Conservation (phyloP, 768 basidiomycete species). For the Leccinum subgranulosum region DNA sequence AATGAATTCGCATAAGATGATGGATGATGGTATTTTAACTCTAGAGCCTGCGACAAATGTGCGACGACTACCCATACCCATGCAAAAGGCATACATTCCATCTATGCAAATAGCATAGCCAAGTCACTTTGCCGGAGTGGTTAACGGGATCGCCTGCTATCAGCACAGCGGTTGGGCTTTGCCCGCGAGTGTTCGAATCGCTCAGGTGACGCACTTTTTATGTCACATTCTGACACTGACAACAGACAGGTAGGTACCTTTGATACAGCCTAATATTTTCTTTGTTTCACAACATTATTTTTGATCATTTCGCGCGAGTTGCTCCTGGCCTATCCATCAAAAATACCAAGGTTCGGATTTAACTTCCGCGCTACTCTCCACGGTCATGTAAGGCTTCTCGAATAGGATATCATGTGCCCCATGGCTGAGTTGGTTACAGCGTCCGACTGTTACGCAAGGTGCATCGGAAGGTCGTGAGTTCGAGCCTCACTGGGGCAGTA, state of each 20-base stretch:
- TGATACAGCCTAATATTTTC: background rate
- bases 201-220: conserved; percentile 51
- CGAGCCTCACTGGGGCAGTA: conserved; percentile 64
- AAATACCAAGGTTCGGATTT: no score
- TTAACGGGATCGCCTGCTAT: conserved; percentile 85
- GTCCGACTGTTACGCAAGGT: conserved; percentile 60
- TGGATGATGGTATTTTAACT: conserved; percentile 5
- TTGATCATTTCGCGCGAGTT: background rate
- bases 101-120: rapidly evolving
- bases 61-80: no score
- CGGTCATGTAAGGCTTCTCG: background rate
- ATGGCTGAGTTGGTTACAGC: conserved; percentile 78
- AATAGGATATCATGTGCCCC: conserved; percentile 41
- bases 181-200: conserved; percentile 63
- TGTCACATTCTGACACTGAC: background rate
- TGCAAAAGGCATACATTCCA: background rate
- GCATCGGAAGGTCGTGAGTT: conserved; percentile 68
- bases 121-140: conserved; percentile 93
- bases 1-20: conserved; percentile 42
- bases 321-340: background rate
- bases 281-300: background rate
- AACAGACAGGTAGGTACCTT: no score
- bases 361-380: background rate
- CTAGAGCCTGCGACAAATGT: background rate
- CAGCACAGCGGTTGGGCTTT: conserved; percentile 54